Conservation (phyloP, 108 stramenopile genomes). For the Skeletonema potamos region DNA sequence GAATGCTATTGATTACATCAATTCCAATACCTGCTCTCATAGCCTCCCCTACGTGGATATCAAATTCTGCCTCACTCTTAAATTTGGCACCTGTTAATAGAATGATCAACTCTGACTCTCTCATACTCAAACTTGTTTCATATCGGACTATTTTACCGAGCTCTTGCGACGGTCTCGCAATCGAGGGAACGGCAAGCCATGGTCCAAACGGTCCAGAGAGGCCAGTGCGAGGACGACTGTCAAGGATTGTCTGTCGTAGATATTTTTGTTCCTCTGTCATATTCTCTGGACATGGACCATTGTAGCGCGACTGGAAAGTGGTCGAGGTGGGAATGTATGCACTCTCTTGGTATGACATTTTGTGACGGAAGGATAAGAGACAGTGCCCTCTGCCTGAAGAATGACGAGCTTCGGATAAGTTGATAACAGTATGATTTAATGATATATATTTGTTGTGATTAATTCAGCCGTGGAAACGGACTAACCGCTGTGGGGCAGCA, state of each 20-base stretch:
- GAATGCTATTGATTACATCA: conserved; percentile 62
- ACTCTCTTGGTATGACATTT: neutral
- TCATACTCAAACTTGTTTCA: conserved; percentile 54
- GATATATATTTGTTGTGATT: neutral
- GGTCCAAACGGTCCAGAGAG: conserved; percentile 86
- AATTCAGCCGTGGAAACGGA: neutral
- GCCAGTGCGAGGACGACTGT: conserved; percentile 68
- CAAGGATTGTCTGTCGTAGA: conserved; percentile 62
- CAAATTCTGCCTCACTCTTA: conserved; percentile 68
- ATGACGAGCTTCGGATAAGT: too few relatives aligned
- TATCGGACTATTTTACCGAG: conserved; percentile 72
- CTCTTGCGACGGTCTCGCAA: conserved; percentile 64
- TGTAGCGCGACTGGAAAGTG: conserved; percentile 58
- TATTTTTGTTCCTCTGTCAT: conserved; percentile 59
- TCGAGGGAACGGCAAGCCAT: conserved; percentile 73
- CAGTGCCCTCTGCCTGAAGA: too few relatives aligned
- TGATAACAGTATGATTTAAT: too few relatives aligned
- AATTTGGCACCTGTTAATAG: conserved; percentile 73
- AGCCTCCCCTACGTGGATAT: conserved; percentile 79
- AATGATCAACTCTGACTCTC: conserved; percentile 80
- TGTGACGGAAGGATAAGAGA: too few relatives aligned
- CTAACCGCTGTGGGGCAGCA: too few relatives aligned
- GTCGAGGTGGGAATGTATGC: conserved; percentile 28
- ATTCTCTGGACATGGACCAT: conserved; percentile 54
- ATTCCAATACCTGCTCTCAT: conserved; percentile 57